phyloP scores from a whole-genome alignment of 2,329 filamentous ascomycete species.

The Madurella mycetomatis region DNA sequence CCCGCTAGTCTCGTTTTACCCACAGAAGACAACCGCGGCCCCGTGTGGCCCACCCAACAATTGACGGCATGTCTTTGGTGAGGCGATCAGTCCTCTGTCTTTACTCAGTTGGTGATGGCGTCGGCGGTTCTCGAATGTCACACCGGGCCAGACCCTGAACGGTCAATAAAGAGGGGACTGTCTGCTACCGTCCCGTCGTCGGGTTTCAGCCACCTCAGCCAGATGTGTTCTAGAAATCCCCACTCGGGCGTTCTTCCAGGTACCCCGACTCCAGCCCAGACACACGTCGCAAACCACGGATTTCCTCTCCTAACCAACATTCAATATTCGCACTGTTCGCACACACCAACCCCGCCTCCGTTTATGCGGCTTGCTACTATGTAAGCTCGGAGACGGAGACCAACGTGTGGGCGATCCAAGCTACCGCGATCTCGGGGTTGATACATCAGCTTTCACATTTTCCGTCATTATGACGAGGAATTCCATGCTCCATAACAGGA shows the following conservation, averaged over 20 bases:
- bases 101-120: not conserved
- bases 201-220: not conserved
- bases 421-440: not conserved
- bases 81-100: not conserved
- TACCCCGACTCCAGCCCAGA: not conserved
- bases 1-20: not conserved
- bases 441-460: not conserved
- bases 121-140: not conserved
- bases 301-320: not conserved
- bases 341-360: no score
- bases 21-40: not conserved
- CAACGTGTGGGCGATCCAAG: not conserved
- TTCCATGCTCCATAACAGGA: not conserved
- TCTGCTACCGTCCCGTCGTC: not conserved
- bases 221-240: not conserved
- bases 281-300: not conserved
- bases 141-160: conserved; percentile 3
- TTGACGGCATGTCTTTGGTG: not conserved
- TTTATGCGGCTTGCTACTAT: no score
- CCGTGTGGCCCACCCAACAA: not conserved
- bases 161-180: not conserved
- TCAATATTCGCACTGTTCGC: not conserved
- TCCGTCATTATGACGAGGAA: not conserved
- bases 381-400: not conserved
- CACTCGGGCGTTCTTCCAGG: not conserved